A percentile compares a stretch with the other conserved stretches of the same genome.
Conservation (phyloP, 2,329 filamentous ascomycete genomes). For the Parasarocladium wereldwijsianum region DNA sequence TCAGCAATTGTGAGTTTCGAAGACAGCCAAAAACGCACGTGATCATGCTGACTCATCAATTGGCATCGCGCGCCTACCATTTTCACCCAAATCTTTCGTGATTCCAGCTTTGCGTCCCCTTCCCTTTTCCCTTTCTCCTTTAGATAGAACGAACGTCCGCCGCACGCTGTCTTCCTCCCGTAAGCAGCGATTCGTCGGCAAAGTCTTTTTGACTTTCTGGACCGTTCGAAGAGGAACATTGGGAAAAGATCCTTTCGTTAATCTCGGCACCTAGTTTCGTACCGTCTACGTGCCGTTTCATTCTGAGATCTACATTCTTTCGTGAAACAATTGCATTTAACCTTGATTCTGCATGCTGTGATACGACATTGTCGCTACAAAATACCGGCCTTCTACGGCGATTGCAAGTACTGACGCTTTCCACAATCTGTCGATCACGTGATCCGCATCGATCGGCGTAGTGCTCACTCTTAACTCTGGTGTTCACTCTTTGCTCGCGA, state of each 20-base stretch:
- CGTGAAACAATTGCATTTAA: no score
- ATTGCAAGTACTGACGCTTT: no score
- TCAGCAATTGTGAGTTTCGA: slow-evolving; percentile 20
- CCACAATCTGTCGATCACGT: no score
- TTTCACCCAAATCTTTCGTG: slow-evolving; percentile 7
- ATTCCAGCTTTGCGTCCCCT: slow-evolving; percentile 8
- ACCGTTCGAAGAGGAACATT: slow-evolving; percentile 28
- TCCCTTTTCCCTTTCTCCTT: slow-evolving; percentile 20
- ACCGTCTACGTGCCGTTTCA: slow-evolving; percentile 40
- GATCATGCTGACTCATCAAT: slow-evolving; percentile 6
- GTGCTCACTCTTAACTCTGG: no score
- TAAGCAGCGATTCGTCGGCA: slow-evolving; percentile 17
- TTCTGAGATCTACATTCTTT: slow-evolving; percentile 40
- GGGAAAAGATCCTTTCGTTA: slow-evolving; percentile 36
- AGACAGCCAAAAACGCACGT: slow-evolving; percentile 12
- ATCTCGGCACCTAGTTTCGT: slow-evolving; percentile 33
- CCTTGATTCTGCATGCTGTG: no score
- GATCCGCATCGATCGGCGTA: no score
- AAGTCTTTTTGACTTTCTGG: slow-evolving; percentile 19
- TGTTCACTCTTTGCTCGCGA: no score
- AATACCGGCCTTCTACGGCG: no score
- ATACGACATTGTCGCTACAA: no score
- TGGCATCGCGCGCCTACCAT: slow-evolving; percentile 1
- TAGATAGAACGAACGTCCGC: slow-evolving; percentile 38
- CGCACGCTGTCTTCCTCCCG: slow-evolving; percentile 13